phyloP scores from a whole-genome alignment of 495 filamentous ascomycete genomes.

The Chaetomium tenue region DNA sequence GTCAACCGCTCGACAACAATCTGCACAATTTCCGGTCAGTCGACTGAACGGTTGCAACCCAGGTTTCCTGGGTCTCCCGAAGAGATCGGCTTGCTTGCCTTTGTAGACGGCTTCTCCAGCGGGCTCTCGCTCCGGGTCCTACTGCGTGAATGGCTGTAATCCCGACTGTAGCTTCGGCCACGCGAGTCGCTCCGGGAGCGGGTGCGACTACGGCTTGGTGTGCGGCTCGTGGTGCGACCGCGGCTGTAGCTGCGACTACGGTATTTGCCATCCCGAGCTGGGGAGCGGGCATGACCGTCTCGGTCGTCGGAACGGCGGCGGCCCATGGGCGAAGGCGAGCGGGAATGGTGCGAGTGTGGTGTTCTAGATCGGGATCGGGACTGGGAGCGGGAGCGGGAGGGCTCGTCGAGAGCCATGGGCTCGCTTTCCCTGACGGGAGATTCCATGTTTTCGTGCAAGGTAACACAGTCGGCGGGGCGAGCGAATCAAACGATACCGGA shows the following conservation, averaged over 20 bases:
- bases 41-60: no score
- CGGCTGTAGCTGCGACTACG: slow-evolving; percentile 36
- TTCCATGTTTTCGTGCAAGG: slow-evolving; percentile 18
- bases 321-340: slow-evolving; percentile 28
- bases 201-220: slow-evolving; percentile 21
- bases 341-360: slow-evolving; percentile 24
- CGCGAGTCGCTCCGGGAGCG: slow-evolving; percentile 26
- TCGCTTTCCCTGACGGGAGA: slow-evolving; percentile 24
- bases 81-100: slow-evolving; percentile 27
- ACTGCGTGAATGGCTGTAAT: slow-evolving; percentile 31
- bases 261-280: slow-evolving; percentile 36
- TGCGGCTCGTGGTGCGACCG: slow-evolving; percentile 17
- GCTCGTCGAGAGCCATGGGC: slow-evolving; percentile 16
- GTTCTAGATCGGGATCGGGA: slow-evolving; percentile 24
- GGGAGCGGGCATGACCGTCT: slow-evolving; percentile 26
- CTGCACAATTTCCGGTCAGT: slow-evolving; percentile 44
- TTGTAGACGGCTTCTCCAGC: slow-evolving; percentile 35
- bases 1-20: slow-evolving; percentile 96
- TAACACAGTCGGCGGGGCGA: not conserved
- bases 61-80: not conserved
- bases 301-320: slow-evolving; percentile 17
- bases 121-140: slow-evolving; percentile 35
- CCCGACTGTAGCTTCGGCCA: slow-evolving; percentile 31
- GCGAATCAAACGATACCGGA: slow-evolving; percentile 6
- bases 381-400: slow-evolving; percentile 23